phyloP scores from a whole-genome alignment of 768 basidiomycete species.

The Russula compacta region DNA sequence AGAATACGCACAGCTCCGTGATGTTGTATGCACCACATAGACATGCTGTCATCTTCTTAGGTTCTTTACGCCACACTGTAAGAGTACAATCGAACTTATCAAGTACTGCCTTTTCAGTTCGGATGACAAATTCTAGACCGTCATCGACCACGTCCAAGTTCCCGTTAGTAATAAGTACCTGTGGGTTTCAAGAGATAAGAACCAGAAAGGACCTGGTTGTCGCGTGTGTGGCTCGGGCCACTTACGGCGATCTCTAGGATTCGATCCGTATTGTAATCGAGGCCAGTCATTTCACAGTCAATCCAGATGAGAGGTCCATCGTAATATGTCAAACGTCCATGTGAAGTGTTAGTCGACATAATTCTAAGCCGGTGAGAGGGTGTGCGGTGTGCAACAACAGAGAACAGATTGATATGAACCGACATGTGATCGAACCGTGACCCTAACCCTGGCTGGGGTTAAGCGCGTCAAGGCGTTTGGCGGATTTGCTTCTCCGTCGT shows the following conservation, averaged over 20 bases:
- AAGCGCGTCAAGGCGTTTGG: background rate
- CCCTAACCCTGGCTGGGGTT: slow-evolving; percentile 3
- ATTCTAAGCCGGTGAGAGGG: background rate
- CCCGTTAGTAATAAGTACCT: slow-evolving; percentile 86
- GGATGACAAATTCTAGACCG: slow-evolving; percentile 69
- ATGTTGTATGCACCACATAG: slow-evolving; percentile 77
- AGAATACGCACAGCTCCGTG: slow-evolving; percentile 53
- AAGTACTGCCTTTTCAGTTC: slow-evolving; percentile 56
- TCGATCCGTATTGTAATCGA: slow-evolving; percentile 55
- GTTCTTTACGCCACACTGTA: background rate
- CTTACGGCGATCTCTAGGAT: slow-evolving; percentile 74
- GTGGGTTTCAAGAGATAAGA: background rate
- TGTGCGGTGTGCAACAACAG: background rate
- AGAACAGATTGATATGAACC: too few relatives aligned
- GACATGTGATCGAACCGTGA: background rate
- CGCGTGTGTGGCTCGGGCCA: background rate
- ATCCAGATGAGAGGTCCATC: slow-evolving; percentile 74
- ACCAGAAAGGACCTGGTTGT: background rate
- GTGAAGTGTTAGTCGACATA: slow-evolving; percentile 1
- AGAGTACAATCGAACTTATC: slow-evolving; percentile 44
- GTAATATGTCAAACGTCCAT: slow-evolving; percentile 25
- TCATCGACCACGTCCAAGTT: slow-evolving; percentile 72
- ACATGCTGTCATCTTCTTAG: slow-evolving; percentile 49
- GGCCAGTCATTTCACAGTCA: slow-evolving; percentile 84
- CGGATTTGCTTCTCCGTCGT: background rate